A percentile compares a stretch with the other conserved stretches of the same genome.
Evolutionary conservation across 768 basidiomycete species (phyloP).

Genomic region (Termitomyces sp.): DNA sequence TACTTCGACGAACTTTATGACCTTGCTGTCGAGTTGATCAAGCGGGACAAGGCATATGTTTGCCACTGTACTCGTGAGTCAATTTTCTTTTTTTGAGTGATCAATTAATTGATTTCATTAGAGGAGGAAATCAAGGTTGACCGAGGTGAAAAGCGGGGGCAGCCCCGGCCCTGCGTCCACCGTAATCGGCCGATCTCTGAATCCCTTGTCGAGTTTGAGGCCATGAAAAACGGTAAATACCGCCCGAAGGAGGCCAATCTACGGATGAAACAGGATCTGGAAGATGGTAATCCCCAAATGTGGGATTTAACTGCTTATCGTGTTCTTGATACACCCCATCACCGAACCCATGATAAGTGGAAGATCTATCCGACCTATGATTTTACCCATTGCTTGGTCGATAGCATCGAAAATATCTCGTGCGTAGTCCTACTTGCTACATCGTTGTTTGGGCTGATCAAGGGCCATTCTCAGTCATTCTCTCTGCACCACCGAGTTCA

Average conservation of each 20-base stretch:
- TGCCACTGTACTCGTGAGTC: conserved; percentile 91
- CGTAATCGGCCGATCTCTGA: conserved; percentile 82
- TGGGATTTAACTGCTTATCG: conserved; percentile 99
- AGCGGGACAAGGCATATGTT: conserved; percentile 89
- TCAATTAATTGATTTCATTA: conserved; percentile 22
- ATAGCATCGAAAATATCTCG: conserved; percentile 99
- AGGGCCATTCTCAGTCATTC: conserved; percentile 66
- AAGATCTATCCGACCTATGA: conserved; percentile 98
- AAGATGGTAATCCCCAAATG: conserved; percentile 96
- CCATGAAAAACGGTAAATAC: conserved; percentile 89
- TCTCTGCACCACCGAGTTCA: conserved; percentile 93
- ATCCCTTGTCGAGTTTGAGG: conserved; percentile 82
- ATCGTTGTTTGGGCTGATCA: not conserved
- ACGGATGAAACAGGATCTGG: conserved; percentile 95
- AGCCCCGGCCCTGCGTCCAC: conserved; percentile 82
- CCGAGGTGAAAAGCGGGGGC: conserved; percentile 79
- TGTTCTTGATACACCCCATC: conserved; percentile 85
- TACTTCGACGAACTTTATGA: conserved; percentile 87
- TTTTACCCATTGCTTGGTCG: conserved; percentile 96
- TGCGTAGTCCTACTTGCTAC: conserved; percentile 35
- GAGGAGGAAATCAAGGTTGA: conserved; percentile 91
- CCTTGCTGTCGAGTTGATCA: conserved; percentile 83
- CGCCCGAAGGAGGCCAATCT: conserved; percentile 88
- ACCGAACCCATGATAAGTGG: conserved; percentile 91
- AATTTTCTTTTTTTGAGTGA: not conserved